These are phyloP conservation scores for Lactifluus echinatus DNA, from an alignment of 768 basidiomycete genomes.

Conservation along the genomic window DNA sequence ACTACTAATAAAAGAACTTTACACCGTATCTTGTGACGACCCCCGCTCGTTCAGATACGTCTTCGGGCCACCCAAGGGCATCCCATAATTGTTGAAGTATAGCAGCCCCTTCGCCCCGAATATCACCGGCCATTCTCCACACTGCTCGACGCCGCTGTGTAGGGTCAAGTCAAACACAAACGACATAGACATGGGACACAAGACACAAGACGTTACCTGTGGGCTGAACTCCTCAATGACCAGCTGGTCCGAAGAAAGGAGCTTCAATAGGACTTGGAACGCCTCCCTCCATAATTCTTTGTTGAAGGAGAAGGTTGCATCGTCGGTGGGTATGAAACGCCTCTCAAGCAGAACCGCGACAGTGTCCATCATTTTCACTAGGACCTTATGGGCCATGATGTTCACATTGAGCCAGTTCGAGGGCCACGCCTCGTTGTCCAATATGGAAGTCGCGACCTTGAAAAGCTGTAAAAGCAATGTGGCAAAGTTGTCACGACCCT, in stretches of 20 bases:
- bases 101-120: constrained; percentile 83
- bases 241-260: constrained; percentile 84
- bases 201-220: constrained; percentile 46
- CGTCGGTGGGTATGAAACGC: constrained; percentile 68
- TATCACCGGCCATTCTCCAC: constrained; percentile 93
- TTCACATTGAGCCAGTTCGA: constrained; percentile 87
- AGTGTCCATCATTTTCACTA: constrained; percentile 84
- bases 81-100: constrained; percentile 80
- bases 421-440: constrained; percentile 85
- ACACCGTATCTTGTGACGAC: constrained; percentile 62
- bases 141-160: constrained; percentile 85
- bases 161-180: background rate
- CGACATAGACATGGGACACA: background rate
- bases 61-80: constrained; percentile 70
- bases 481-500: constrained; percentile 75
- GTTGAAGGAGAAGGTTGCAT: constrained; percentile 62
- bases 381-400: constrained; percentile 76
- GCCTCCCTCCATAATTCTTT: constrained; percentile 71
- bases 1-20: constrained; percentile 27
- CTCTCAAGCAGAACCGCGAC: constrained; percentile 67
- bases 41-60: constrained; percentile 42
- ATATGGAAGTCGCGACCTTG: constrained; percentile 68
- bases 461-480: constrained; percentile 68
- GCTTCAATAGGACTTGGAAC: constrained; percentile 72
- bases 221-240: constrained; percentile 93